These are phyloP conservation scores for Peronosclerospora sorghi DNA, from an alignment of 352 stramenopile species.

Conservation along the genomic window DNA sequence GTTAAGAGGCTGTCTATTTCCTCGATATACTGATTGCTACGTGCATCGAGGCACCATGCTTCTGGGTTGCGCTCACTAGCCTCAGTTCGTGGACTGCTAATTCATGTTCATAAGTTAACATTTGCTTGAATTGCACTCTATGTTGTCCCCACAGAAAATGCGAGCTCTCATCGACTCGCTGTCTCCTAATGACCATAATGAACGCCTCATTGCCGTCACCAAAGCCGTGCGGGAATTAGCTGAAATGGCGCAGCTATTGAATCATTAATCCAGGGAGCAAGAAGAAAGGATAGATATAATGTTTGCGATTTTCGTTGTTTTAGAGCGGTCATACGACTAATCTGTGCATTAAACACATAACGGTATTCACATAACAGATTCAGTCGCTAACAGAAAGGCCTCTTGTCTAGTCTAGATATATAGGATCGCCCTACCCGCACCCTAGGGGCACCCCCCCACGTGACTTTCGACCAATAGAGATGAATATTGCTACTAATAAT, in stretches of 20 bases:
- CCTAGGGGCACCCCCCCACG: no score
- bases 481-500: no score
- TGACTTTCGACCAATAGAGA: no score
- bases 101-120: conserved; percentile 10
- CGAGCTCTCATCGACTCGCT: conserved; percentile 43
- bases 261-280: no score
- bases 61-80: conserved; percentile 7
- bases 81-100: neutral
- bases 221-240: conserved; percentile 62
- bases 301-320: no score
- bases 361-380: no score
- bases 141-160: conserved; percentile 46
- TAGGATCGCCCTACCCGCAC: no score
- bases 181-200: conserved; percentile 40
- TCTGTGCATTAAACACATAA: no score
- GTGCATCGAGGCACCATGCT: conserved; percentile 7
- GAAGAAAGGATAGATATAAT: no score
- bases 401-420: no score
- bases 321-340: no score
- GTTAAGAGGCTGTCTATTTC: conserved; percentile 1
- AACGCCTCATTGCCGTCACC: conserved; percentile 39
- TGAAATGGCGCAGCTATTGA: conserved; percentile 40
- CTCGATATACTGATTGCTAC: conserved; percentile 4
- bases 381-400: no score
- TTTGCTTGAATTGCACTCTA: conserved; percentile 5